Percentiles rank a stretch among this genome's conserved stretches.
Conservation (phyloP, 2,329 filamentous ascomycete species). For the Aspergillus hiratsukae region DNA sequence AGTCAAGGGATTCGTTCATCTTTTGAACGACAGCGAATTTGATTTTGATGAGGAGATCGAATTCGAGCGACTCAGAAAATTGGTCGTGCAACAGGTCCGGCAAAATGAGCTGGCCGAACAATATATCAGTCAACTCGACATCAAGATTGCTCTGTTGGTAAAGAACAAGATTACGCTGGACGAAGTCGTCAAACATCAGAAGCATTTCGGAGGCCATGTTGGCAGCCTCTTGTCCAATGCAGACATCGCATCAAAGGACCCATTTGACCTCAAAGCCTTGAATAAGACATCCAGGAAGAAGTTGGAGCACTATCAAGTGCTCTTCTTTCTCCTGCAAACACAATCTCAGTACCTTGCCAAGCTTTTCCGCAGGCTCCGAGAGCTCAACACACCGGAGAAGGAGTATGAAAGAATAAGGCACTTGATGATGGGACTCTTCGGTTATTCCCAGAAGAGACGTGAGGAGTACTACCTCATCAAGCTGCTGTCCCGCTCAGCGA, state of each 20-base stretch:
- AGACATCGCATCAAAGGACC: slow-evolving; percentile 83
- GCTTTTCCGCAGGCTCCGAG: slow-evolving; percentile 77
- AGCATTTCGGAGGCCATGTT: slow-evolving; percentile 87
- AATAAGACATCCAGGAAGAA: slow-evolving; percentile 97
- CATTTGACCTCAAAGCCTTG: slow-evolving; percentile 92
- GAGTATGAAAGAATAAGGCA: slow-evolving; percentile 90
- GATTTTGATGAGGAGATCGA: slow-evolving; percentile 99
- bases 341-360: slow-evolving; percentile 91
- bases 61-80: slow-evolving; percentile 90
- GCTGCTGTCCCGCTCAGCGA: slow-evolving; percentile 73
- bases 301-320: slow-evolving; percentile 91
- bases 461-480: slow-evolving; percentile 97
- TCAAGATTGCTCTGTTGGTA: slow-evolving; percentile 95
- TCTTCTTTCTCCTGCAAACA: slow-evolving; percentile 96
- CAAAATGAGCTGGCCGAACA: slow-evolving; percentile 97
- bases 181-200: slow-evolving; percentile 94
- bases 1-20: slow-evolving; percentile 95
- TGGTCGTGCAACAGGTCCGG: slow-evolving; percentile 92
- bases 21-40: slow-evolving; percentile 96
- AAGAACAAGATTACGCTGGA: slow-evolving; percentile 99
- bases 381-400: slow-evolving; percentile 81
- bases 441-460: slow-evolving; percentile 91
- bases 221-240: slow-evolving; percentile 80
- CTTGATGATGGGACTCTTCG: slow-evolving; percentile 92
- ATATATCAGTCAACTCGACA: slow-evolving; percentile 96